These are phyloP conservation scores for Globisporangium acanthophoron DNA, from an alignment of 352 stramenopile species.

Conservation along the genomic window DNA sequence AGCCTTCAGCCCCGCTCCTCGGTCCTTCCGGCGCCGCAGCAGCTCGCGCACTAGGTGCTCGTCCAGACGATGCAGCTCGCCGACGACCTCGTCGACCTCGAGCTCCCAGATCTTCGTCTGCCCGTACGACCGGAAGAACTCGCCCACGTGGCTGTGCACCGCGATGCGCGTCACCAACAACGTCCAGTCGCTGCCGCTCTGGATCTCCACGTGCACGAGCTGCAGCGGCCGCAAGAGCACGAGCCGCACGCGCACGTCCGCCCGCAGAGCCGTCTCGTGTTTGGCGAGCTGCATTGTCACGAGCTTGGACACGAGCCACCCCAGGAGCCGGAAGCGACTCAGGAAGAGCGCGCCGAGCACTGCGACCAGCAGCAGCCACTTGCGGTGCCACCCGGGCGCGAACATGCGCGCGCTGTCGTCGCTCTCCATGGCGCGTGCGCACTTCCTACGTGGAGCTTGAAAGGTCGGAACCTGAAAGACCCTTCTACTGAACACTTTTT, in stretches of 20 bases:
- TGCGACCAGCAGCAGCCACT: conserved; percentile 44
- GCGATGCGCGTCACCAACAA: conserved; percentile 41
- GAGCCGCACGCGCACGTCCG: conserved; percentile 35
- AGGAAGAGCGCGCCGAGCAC: conserved; percentile 44
- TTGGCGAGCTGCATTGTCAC: conserved; percentile 33
- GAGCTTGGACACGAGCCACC: conserved; percentile 37
- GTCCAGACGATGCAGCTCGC: conserved; percentile 31
- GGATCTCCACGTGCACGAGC: conserved; percentile 42
- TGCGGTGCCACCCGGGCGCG: conserved; percentile 46
- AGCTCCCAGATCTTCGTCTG: conserved; percentile 70
- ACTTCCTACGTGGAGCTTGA: neutral
- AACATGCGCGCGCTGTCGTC: conserved; percentile 8
- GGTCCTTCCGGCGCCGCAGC: conserved; percentile 12
- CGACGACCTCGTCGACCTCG: conserved; percentile 36
- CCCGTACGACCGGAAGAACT: conserved; percentile 71
- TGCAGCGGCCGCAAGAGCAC: conserved; percentile 37
- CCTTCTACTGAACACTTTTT: neutral
- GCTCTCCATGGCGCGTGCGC: neutral
- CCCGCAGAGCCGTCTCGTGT: conserved; percentile 9
- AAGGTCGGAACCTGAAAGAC: neutral
- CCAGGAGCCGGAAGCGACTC: conserved; percentile 49
- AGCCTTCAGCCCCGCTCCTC: neutral
- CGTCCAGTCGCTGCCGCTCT: conserved; percentile 23
- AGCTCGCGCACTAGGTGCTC: conserved; percentile 26
- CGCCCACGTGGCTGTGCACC: conserved; percentile 41